phyloP scores from a whole-genome alignment of 805 yeast genomes.

The Millerozyma acaciae region DNA sequence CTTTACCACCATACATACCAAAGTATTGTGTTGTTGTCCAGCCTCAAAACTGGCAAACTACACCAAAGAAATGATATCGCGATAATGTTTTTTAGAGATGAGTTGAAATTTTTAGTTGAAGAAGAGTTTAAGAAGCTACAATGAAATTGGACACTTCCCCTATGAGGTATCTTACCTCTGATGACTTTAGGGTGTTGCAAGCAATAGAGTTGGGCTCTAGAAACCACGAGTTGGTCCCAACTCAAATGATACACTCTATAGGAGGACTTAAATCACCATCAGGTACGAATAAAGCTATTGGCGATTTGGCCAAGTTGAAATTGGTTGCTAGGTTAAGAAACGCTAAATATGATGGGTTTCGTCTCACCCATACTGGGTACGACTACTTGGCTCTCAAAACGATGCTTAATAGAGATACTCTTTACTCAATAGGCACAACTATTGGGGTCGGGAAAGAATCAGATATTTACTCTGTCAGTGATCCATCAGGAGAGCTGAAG shows the following conservation, averaged over 20 bases:
- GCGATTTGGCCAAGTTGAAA: conserved; percentile 83
- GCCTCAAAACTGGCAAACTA: too few relatives aligned
- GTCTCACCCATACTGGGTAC: conserved; percentile 82
- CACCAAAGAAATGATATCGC: too few relatives aligned
- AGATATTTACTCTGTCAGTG: conserved; percentile 83
- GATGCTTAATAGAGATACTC: conserved; percentile 66
- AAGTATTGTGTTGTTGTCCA: too few relatives aligned
- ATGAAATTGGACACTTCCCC: conserved; percentile 94
- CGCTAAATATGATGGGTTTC: conserved; percentile 93
- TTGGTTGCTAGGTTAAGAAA: conserved; percentile 76
- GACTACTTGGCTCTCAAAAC: conserved; percentile 90
- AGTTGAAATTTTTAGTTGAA: too few relatives aligned
- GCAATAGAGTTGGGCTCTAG: conserved; percentile 90
- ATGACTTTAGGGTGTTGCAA: conserved; percentile 83
- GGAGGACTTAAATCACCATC: conserved; percentile 75
- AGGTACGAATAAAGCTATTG: conserved; percentile 72
- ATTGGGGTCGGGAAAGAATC: conserved; percentile 98
- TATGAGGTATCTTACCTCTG: conserved; percentile 88
- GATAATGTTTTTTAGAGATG: too few relatives aligned
- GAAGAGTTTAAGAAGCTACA: conserved; percentile 18
- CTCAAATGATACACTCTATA: conserved; percentile 71
- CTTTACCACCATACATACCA: too few relatives aligned
- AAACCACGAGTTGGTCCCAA: conserved; percentile 94
- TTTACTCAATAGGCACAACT: conserved; percentile 77
- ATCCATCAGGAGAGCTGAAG: conserved; percentile 54